These are phyloP conservation scores for Sechiopsis laciniata DNA, from an alignment of 306 rosid genomes.

Conservation along the genomic window DNA sequence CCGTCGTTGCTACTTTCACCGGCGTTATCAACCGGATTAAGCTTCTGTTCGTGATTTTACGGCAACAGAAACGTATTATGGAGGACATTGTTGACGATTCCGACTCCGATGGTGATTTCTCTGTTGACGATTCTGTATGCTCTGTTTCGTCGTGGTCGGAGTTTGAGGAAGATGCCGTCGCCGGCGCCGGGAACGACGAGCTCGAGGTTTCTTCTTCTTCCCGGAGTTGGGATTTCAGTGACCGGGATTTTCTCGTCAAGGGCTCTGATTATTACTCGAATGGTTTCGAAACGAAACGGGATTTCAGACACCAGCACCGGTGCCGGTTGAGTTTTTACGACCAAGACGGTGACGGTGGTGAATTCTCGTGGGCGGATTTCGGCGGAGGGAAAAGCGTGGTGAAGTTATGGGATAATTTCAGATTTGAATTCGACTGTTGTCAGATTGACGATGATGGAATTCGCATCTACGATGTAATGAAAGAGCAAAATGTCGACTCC, in stretches of 20 bases:
- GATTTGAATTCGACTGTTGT: conserved; percentile 41
- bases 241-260: conserved; percentile 29
- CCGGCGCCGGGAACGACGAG: conserved; percentile 11
- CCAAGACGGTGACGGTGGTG: conserved; percentile 23
- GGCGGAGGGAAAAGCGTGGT: conserved; percentile 57
- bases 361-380: conserved; percentile 59
- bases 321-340: conserved; percentile 36
- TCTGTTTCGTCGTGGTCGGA: conserved; percentile 18
- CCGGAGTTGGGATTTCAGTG: conserved; percentile 3
- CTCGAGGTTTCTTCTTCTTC: conserved; percentile 21
- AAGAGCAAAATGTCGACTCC: too few relatives aligned
- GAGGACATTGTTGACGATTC: conserved; percentile 22
- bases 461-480: too few relatives aligned
- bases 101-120: conserved; percentile 24
- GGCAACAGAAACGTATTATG: neutral
- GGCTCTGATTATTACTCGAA: conserved; percentile 32
- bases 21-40: conserved; percentile 46
- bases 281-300: conserved; percentile 22
- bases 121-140: conserved; percentile 4
- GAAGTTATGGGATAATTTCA: conserved; percentile 63
- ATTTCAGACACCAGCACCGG: conserved; percentile 24
- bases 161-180: neutral
- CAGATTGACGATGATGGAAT: neutral
- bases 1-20: conserved; percentile 52
- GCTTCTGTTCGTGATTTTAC: conserved; percentile 29